Conservation (phyloP, 441 rosid species). For the Brassica balearica region DNA sequence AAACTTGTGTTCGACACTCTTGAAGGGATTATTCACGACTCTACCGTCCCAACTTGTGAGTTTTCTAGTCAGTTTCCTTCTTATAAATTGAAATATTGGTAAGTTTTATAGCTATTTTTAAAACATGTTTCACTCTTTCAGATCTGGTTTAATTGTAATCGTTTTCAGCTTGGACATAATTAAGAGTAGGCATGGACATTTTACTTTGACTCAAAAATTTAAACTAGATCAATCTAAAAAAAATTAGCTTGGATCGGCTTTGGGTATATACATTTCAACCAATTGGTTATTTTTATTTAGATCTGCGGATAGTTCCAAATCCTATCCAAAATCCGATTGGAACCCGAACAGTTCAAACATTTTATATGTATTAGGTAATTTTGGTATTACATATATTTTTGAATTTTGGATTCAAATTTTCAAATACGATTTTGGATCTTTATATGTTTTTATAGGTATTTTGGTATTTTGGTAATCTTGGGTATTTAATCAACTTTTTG, state of each 20-base stretch:
- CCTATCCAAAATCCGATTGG: no score
- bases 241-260: not conserved
- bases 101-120: not conserved
- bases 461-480: no score
- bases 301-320: not conserved
- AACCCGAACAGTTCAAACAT: no score
- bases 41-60: slow-evolving; percentile 8
- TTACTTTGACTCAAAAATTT: not conserved
- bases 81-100: not conserved
- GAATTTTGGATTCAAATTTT: no score
- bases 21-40: not conserved
- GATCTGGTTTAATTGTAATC: not conserved
- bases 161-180: not conserved
- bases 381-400: no score
- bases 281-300: not conserved
- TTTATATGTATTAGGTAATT: no score
- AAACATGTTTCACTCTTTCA: not conserved
- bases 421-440: no score
- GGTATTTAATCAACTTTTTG: no score
- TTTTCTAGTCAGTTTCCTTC: not conserved
- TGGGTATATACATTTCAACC: not conserved
- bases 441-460: no score
- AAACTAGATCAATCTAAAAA: not conserved
- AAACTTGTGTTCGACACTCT: slow-evolving; percentile 8
- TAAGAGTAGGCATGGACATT: not conserved